Conservation (phyloP, 768 basidiomycete genomes). For the Lyophyllum decastes region DNA sequence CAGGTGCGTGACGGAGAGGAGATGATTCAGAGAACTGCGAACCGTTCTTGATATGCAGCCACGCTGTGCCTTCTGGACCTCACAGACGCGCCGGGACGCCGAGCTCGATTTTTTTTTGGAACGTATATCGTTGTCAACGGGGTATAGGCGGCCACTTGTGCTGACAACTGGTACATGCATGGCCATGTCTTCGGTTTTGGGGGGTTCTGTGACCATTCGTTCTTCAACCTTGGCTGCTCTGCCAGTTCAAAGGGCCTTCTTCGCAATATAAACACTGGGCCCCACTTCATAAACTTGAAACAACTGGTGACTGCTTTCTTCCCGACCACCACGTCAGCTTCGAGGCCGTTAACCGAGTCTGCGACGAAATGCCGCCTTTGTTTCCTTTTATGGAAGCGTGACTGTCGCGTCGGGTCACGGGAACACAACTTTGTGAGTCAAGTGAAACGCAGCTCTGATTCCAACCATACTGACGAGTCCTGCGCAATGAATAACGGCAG, state of each 20-base stretch:
- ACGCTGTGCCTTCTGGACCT: neutral
- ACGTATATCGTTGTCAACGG: neutral
- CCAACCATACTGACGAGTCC: neutral
- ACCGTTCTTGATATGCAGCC: neutral
- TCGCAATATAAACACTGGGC: neutral
- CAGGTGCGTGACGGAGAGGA: neutral
- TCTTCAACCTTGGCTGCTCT: neutral
- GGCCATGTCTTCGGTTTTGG: neutral
- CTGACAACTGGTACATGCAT: neutral
- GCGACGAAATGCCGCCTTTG: neutral
- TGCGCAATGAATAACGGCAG: neutral
- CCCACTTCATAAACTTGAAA: neutral
- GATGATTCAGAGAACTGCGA: too few relatives aligned
- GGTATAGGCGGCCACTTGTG: neutral
- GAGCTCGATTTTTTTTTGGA: neutral
- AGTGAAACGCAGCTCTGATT: neutral
- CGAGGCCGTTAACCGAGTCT: neutral
- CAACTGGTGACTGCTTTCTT: neutral
- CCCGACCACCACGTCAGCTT: neutral
- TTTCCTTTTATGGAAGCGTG: slow-evolving; percentile 1
- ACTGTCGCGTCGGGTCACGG: neutral
- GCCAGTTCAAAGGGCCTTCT: neutral
- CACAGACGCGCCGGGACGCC: neutral
- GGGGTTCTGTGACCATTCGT: neutral
- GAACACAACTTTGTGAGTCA: neutral